Conservation (phyloP, 306 rosid genomes). For the Fragaria nilgerrensis region DNA sequence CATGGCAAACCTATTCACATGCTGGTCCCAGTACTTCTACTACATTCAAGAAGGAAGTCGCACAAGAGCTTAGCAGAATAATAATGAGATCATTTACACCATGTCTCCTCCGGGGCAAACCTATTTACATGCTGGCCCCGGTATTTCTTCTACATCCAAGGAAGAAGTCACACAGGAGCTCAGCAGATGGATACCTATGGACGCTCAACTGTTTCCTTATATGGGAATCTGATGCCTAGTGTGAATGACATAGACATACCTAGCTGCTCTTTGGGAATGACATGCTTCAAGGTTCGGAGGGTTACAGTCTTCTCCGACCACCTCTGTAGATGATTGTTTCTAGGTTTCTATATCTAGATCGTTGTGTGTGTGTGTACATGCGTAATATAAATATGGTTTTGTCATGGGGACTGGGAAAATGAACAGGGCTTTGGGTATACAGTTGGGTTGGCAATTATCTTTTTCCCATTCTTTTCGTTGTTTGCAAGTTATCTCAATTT, state of each 20-base stretch:
- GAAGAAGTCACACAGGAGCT: background rate
- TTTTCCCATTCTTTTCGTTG: background rate
- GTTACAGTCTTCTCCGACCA: background rate
- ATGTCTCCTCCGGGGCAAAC: background rate
- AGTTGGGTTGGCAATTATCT: background rate
- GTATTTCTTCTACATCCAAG: background rate
- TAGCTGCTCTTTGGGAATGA: background rate
- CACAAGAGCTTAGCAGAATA: background rate
- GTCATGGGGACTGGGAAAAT: background rate
- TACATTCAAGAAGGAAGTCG: background rate
- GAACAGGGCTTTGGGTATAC: background rate
- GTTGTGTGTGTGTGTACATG: background rate
- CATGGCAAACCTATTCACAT: background rate
- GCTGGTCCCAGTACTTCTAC: background rate
- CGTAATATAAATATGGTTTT: background rate
- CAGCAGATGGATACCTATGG: background rate
- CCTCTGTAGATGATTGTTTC: background rate
- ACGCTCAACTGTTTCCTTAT: background rate
- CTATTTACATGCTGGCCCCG: background rate
- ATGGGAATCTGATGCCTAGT: background rate
- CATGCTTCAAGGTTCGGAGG: background rate
- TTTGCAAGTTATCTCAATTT: background rate
- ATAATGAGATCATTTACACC: background rate
- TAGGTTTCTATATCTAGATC: background rate
- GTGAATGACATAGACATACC: background rate